Evolutionary conservation across 768 basidiomycete species (phyloP), one percentile per base, ranked within the genome.

Genomic region (Rhizopogon vinicolor): DNA sequence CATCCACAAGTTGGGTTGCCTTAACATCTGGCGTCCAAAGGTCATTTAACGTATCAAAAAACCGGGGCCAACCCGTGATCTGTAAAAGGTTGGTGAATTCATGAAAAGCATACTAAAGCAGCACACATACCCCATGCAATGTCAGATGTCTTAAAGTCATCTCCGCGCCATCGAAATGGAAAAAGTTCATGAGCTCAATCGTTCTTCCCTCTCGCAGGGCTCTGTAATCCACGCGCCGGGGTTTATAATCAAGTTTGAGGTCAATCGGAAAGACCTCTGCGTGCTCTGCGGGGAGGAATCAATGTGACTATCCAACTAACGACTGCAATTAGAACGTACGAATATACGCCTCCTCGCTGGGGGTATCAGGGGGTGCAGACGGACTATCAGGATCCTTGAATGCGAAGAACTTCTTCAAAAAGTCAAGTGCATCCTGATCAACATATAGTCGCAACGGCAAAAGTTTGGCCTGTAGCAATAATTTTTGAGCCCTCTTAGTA

Each of bases 1-100:
- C 91, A 60, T 98, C 96, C 14, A 92, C 92, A 10, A 99, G 82
- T 66, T 99, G 97, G 8, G 97, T 98, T 12, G 97, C 94, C 69
- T 98, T 98, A 51, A 99, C 97, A 69, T 99, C 97, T 4, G 97
- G 97, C 0, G 97, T 98, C 97, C 97, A 99, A 25, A 98, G 75
- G 64, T 98, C 96, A 62, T 98, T 97, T n/a, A 99, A 75, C 43
- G 91, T 81, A 60, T 94, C 90, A 59, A 92, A 93, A 33, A 98
- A 75, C 44, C 86, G 83, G 8, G 89, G 76, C 91, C 93, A 94
- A n/a, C 95, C 95, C 14, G 90, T 89, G 44, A 98, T 81, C 96
- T 98, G 63, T 19, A 25, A 41, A 22, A 55, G 53, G 28, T 29
- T 33, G 51, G 41, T 28, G 28, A 58, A 39, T 41, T 25, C 13